phyloP scores from a whole-genome alignment of 495 filamentous ascomycete species.

The Trichoderma asperelloides region DNA sequence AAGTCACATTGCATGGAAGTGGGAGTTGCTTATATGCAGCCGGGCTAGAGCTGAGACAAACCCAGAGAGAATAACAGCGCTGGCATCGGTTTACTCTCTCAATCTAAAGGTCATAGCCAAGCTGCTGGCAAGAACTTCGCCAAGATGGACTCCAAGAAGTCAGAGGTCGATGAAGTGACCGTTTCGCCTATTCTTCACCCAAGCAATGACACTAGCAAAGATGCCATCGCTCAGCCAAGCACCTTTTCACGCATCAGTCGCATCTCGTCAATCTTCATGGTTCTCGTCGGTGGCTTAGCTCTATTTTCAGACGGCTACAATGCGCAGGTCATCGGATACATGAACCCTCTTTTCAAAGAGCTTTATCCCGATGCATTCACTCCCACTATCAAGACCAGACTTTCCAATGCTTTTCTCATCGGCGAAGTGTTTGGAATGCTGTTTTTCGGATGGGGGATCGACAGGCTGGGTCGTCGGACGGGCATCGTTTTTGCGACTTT shows the following conservation, averaged over 20 bases:
- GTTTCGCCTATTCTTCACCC: neutral
- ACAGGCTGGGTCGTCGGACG: neutral
- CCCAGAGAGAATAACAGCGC: neutral
- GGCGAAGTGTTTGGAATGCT: neutral
- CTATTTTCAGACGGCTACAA: conserved; percentile 2
- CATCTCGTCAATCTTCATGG: neutral
- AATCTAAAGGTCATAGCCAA: neutral
- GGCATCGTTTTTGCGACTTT: conserved; percentile 1
- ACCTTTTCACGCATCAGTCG: neutral
- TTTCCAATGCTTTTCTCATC: neutral
- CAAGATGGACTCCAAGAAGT: neutral
- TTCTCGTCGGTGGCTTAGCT: neutral
- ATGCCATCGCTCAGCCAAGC: neutral
- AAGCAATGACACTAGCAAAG: neutral
- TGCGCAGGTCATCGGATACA: neutral
- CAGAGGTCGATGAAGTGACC: neutral
- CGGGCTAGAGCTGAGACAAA: neutral
- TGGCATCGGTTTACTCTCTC: neutral
- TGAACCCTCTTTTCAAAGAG: neutral
- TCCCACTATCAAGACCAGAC: neutral
- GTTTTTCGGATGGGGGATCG: neutral
- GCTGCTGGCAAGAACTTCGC: neutral
- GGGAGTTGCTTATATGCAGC: neutral
- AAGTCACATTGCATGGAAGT: neutral
- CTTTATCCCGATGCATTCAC: neutral